Percentiles rank a stretch among this genome's conserved stretches.
phyloP scores from a whole-genome alignment of 1,284 basidiomycete genomes.

The Leucoagaricus sp. region DNA sequence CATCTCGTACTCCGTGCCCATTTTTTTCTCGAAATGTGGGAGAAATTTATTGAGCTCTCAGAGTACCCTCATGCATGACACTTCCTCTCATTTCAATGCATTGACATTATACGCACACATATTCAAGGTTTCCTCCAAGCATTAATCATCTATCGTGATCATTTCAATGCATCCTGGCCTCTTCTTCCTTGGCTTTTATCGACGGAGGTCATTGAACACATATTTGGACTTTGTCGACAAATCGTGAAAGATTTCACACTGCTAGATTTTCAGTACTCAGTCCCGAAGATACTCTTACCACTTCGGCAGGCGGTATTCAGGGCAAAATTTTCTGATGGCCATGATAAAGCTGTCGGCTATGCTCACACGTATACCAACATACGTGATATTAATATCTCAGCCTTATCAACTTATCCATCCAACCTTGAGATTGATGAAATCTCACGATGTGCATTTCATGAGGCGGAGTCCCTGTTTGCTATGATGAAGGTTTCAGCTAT shows the following conservation, averaged over 20 bases:
- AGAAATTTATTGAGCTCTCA: constrained; percentile 21
- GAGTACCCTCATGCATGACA: constrained; percentile 21
- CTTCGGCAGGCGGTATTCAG: constrained; percentile 10
- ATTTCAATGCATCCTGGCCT: constrained; percentile 21
- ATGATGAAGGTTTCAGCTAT: too few relatives aligned
- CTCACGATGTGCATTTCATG: too few relatives aligned
- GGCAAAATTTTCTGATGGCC: neutral
- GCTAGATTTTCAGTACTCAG: constrained; percentile 24
- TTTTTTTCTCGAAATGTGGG: constrained; percentile 34
- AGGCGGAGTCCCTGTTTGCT: too few relatives aligned
- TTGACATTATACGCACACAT: constrained; percentile 30
- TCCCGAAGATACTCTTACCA: constrained; percentile 24
- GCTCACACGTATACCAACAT: constrained; percentile 27
- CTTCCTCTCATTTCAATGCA: constrained; percentile 33
- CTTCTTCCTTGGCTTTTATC: constrained; percentile 42
- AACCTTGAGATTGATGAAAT: too few relatives aligned
- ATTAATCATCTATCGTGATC: constrained; percentile 31
- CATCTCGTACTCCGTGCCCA: constrained; percentile 26
- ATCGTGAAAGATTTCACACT: constrained; percentile 31
- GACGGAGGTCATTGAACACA: constrained; percentile 37
- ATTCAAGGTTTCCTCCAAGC: constrained; percentile 29
- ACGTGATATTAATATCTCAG: constrained; percentile 19
- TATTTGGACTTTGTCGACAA: constrained; percentile 30
- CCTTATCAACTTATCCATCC: too few relatives aligned
- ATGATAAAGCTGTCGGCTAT: constrained; percentile 26